Base-by-base conservation (phyloP, 2,329 filamentous ascomycete species). In the Pseudogymnoascus sp. region DNA sequence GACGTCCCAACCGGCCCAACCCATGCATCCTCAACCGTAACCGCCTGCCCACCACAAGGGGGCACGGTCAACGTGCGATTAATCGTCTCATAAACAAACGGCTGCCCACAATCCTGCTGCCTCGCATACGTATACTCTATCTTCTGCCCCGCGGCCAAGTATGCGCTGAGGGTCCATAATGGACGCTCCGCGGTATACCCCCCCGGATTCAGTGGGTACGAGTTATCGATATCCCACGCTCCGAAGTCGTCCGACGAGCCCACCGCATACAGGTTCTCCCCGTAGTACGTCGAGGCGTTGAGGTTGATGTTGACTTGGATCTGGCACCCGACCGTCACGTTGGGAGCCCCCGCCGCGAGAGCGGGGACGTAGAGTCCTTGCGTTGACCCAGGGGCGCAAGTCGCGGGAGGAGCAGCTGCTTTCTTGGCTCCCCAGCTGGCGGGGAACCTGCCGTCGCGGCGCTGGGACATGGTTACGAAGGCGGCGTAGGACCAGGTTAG, bases 401-500 rank as follows among this genome's bases (percentile, higher is more conserved):
- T 29, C 2, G 5, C 11, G 50, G 21, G 21, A 1, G 74, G 68
- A 0, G 85, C 83, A 0, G 86, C 74, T 0, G 77, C 76, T 63
- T 77, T 79, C 2, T 77, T 66, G 33, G 75, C 78, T 2, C 78
- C 78, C 86, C 86, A 89, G 7, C 82, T 80, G 1, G 79, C 75
- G 1, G 86, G 85, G 7, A 86, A 73, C 13, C 81, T 69, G 24
- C 80, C 80, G 56, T 79, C 79, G 59, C 86, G 81, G 40, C 86
- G 82, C 44, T 80, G 80, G 24, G 78, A 76, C 19, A 82, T 82
- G 0, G 86, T 87, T 60, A 91, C 76, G 73, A 91, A 86, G 0
- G 87, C 81, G 1, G 87, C 86, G 67, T 90, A 90, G 0, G 86
- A 89, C 87, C 87, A 91, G 3, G 87, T 90, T 31, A 90, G 76